A percentile compares a stretch with the other conserved stretches of the same genome.
phyloP scores from a whole-genome alignment of 257 asterid genomes.

The Cordia subcordata region DNA sequence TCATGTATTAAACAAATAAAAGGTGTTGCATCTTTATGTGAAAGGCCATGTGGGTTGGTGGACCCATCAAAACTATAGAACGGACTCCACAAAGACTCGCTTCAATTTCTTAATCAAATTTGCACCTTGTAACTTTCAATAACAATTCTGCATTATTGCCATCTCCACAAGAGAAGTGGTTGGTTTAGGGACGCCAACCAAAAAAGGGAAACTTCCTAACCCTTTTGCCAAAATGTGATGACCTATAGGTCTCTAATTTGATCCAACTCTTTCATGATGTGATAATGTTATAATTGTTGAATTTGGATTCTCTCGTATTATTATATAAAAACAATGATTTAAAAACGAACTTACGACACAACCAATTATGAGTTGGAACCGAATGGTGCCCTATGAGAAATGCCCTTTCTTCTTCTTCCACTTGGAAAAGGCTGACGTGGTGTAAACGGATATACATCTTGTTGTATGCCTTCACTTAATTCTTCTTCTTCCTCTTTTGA shows the following conservation, averaged over 20 bases:
- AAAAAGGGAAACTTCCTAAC: constrained; percentile 18
- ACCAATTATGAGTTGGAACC: constrained; percentile 45
- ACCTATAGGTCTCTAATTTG: too few relatives aligned
- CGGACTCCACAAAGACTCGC: constrained; percentile 63
- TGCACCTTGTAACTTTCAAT: constrained; percentile 47
- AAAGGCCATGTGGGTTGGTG: constrained; percentile 87
- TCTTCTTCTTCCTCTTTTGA: constrained; percentile 31
- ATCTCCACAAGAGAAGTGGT: constrained; percentile 24
- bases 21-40: constrained; percentile 51
- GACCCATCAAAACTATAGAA: constrained; percentile 77
- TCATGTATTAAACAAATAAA: constrained; percentile 38
- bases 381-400: constrained; percentile 95
- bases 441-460: constrained; percentile 83
- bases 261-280: too few relatives aligned
- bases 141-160: constrained; percentile 53
- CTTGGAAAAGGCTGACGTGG: constrained; percentile 68
- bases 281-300: too few relatives aligned
- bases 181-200: constrained; percentile 25
- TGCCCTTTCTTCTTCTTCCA: constrained; percentile 94
- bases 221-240: too few relatives aligned
- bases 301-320: too few relatives aligned
- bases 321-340: too few relatives aligned
- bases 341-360: too few relatives aligned
- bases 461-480: constrained; percentile 78
- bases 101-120: constrained; percentile 45